Evolutionary conservation across 192 early-diverging fungal species (phyloP).

Genomic region (Phycomyces nitens): DNA sequence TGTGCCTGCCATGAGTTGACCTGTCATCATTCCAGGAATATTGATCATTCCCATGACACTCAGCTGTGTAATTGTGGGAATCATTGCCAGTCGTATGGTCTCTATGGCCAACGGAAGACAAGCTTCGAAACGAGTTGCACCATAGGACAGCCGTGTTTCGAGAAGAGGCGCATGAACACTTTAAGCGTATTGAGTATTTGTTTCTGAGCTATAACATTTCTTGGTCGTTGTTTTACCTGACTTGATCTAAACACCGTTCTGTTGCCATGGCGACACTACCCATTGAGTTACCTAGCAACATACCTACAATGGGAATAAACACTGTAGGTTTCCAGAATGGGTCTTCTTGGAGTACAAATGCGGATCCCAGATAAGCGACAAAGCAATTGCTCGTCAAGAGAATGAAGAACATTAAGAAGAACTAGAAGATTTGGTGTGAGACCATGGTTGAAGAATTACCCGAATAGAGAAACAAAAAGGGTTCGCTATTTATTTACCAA

Average conservation of each 20-base stretch:
- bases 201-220: too few relatives aligned
- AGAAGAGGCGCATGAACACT: slow-evolving; percentile 34
- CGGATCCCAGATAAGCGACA: slow-evolving; percentile 54
- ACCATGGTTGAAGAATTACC: background rate
- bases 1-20: slow-evolving; percentile 83
- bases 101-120: slow-evolving; percentile 70
- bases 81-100: slow-evolving; percentile 66
- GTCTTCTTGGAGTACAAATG: slow-evolving; percentile 62
- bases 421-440: slow-evolving; percentile 28
- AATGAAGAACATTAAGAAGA: slow-evolving; percentile 44
- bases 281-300: slow-evolving; percentile 84
- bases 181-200: too few relatives aligned
- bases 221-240: slow-evolving; percentile 38
- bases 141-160: slow-evolving; percentile 65
- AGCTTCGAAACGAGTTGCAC: slow-evolving; percentile 80
- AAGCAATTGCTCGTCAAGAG: slow-evolving; percentile 50
- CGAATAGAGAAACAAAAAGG: slow-evolving; percentile 11
- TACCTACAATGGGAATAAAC: slow-evolving; percentile 88
- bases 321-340: slow-evolving; percentile 69
- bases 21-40: slow-evolving; percentile 88
- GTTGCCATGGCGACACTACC: slow-evolving; percentile 67
- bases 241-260: slow-evolving; percentile 53
- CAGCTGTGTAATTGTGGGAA: slow-evolving; percentile 80
- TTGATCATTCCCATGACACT: slow-evolving; percentile 81
- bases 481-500: slow-evolving; percentile 57